Evolutionary conservation across 1,284 basidiomycete species (phyloP), one percentile per base, ranked within the genome.

Genomic region (Golubevia pallescens): DNA sequence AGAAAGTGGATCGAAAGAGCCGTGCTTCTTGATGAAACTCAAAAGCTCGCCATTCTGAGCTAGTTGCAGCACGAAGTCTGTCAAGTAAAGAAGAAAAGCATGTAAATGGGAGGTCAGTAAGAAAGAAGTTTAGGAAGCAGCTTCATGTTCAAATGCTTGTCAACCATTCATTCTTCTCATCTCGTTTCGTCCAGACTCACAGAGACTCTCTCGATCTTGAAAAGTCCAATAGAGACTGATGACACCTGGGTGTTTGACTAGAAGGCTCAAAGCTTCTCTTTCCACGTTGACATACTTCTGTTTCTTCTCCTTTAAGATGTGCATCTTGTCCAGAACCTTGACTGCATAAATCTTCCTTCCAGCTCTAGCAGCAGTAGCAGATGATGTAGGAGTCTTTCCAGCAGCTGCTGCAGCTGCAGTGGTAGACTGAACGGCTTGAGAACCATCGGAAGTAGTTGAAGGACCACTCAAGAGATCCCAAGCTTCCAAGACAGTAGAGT

Each of bases 251-350:
- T 73, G 68, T n/a, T 73, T 68, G 23, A 76, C 73, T 56, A 85
- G 67, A 19, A 80, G 72, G 58, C 80, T 81, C 20, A 85, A 65
- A 20, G 82, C 82, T 61, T 84, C 80, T 65, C 82, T 85, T 61
- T 85, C 82, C 51, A 85, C 71, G 13, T 69, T 58, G 32, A 85
- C 81, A 58, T 85, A 85, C 64, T 84, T 84, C 32, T 84, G 81
- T 73, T 85, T 85, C 58, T 78, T 78, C 61, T 85, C 79, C 65
- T 81, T 81, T 54, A 85, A 73, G 53, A 85, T 85, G 67, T 85
- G 82, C 14, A 82, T 77, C 69, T 85, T 85, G 65, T 85, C 81
- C 42, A 84, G 72, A 10, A 85, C 75, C 60, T 85, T 85, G 66
- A 84, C 71, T 2, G 82, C 82, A 23, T 84, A 85, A 5, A 68